Evolutionary conservation across 306 rosid species (phyloP), one percentile per base, ranked within the genome.

Genomic region (Sindora glabra): DNA sequence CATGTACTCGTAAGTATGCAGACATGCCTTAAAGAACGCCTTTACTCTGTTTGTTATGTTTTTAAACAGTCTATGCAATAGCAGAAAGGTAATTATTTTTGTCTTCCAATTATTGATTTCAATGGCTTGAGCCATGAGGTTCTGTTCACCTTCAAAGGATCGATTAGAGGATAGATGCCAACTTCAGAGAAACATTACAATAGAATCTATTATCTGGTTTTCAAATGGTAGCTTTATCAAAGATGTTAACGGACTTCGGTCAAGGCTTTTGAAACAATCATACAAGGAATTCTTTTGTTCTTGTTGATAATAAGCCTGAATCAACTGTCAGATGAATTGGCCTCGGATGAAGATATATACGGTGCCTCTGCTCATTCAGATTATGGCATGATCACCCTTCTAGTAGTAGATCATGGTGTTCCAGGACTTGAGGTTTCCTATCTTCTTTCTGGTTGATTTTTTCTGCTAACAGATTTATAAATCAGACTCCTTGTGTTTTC

Each of bases 321-420:
- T 19, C 37, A 52, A 51, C 13, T 49, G 50, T 80, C 67, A 87
- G 97, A 89, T 68, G 78, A 83, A 49, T 53, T 83, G 55, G 83
- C 64, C 42, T 67, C 79, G 55, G 48, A 16, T 58, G 87, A 81
- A 71, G 82, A 79, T 72, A 59, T 71, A 48, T 72, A 41, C 10
- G 86, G 86, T 46, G 94, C 97, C 64, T 85, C 97, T 65, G 74
- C 97, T 63, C 96, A 87, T 68, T 81, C 96, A 53, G 96, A 90
- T 85, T 87, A 83, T 75, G 97, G 95, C 48, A 77, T 81, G 86
- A 8, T 87, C 65, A 90, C 96, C 39, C 96, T 87, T 66, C 83
- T 90, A 22, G 64, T 74, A 27, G 68, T 85, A 1, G 65, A 90
- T n/a, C n/a, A n/a, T 13, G 96, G 95, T 30, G 86, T 87, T 72